Base-by-base conservation (phyloP, 1,284 basidiomycete species). In the Trametes pubescens region DNA sequence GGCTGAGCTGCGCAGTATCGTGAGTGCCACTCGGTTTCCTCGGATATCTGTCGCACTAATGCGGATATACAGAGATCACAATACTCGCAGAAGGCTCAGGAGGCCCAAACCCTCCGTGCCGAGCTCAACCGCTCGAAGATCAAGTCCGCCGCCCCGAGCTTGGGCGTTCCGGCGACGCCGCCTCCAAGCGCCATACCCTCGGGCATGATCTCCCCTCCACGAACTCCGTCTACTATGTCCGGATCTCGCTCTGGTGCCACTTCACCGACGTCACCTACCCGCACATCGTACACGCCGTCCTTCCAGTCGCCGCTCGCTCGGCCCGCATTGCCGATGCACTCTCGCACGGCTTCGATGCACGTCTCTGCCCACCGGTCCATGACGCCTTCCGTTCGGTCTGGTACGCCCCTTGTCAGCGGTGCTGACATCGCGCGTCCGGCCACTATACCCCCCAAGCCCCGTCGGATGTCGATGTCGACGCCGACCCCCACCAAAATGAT, bases 81-180 rank as follows among this genome's bases (percentile, higher is more conserved):
- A 73, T 87, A 87, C 77, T 79, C 81, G 67, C 85, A 88, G 80
- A 89, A 88, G 81, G 80, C 84, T 62, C 87, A 88, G 77, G 90
- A 92, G 77, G 86, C 82, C 71, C 86, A 88, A 72, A 81, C 80
- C 71, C 82, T 92, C 52, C 86, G 86, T 54, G 80, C 82, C 61
- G 90, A 92, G 76, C 77, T 90, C 62, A 84, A 77, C 75, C 84
- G 88, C 57, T 57, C 70, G 53, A 75, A 76, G 63, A 66, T 73
- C 61, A 66, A 64, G 65, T 58, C 65, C 13, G 56, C 60, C 18
- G 68, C 73, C 6, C 65, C 73, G n/a, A 62, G 59, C 24, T 61
- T 71, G 48, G 67, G 69, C 29, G 65, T 71, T 26, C 70, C 70
- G 22, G 44, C 67, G 26, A 69, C 69, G 26, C 73, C 71, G 16